Conservation (phyloP, 306 rosid genomes). For the Quercus wislizeni region DNA sequence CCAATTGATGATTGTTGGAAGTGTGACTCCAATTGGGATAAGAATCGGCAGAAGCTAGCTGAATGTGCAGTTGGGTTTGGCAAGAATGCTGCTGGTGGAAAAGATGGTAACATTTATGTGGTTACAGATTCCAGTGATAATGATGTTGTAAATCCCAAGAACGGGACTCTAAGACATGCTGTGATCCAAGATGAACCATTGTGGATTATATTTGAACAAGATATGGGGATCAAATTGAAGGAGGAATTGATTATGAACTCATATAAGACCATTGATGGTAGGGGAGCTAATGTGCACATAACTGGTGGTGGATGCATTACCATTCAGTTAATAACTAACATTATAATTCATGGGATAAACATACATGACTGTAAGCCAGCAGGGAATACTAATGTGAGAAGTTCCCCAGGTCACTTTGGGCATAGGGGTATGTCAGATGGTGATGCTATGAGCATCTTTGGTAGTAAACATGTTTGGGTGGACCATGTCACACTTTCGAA, state of each 20-base stretch:
- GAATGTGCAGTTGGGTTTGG: constrained; percentile 96
- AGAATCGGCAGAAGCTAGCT: constrained; percentile 76
- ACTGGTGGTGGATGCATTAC: constrained; percentile 98
- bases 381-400: constrained; percentile 82
- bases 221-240: constrained; percentile 78
- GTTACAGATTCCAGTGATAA: constrained; percentile 74
- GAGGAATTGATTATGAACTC: constrained; percentile 95
- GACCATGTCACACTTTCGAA: constrained; percentile 88
- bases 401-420: constrained; percentile 79
- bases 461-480: constrained; percentile 91
- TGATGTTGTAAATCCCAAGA: constrained; percentile 67
- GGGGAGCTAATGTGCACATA: constrained; percentile 92
- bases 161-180: constrained; percentile 83
- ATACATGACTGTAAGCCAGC: constrained; percentile 90
- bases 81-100: constrained; percentile 79
- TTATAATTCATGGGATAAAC: constrained; percentile 74
- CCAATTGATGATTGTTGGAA: constrained; percentile 99
- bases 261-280: constrained; percentile 84
- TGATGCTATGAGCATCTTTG: constrained; percentile 85
- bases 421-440: constrained; percentile 90
- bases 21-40: constrained; percentile 81
- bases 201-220: constrained; percentile 84
- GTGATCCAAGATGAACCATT: constrained; percentile 90
- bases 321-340: constrained; percentile 71
- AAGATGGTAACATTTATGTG: constrained; percentile 66